phyloP scores from a whole-genome alignment of 257 asterid genomes.

The Forsythia viridissima region DNA sequence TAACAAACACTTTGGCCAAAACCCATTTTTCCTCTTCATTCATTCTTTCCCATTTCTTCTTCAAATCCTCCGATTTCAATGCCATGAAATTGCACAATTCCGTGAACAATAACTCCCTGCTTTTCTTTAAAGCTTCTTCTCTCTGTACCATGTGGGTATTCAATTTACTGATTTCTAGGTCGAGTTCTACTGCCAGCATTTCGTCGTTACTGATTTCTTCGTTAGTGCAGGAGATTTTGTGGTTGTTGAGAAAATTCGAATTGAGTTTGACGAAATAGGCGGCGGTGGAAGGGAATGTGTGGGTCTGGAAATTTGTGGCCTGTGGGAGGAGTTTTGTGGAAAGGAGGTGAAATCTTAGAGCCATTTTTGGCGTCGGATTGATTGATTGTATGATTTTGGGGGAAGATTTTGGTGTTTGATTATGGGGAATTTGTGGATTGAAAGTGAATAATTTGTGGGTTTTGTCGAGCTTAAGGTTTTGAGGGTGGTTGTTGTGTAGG shows the following conservation, averaged over 20 bases:
- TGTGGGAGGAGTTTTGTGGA: conserved; percentile 36
- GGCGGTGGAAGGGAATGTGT: conserved; percentile 22
- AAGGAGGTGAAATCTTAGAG: conserved; percentile 30
- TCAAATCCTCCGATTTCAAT: conserved; percentile 52
- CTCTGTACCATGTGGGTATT: conserved; percentile 37
- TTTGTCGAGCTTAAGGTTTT: too few relatives aligned
- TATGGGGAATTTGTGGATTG: background rate
- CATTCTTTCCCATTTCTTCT: conserved; percentile 61
- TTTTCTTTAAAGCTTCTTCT: conserved; percentile 62
- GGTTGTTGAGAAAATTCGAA: conserved; percentile 14
- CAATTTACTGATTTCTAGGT: conserved; percentile 41
- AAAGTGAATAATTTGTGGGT: too few relatives aligned
- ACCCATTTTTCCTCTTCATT: conserved; percentile 56
- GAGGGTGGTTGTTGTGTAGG: background rate
- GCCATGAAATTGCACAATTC: conserved; percentile 59
- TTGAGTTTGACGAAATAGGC: conserved; percentile 12
- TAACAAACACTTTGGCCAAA: conserved; percentile 55
- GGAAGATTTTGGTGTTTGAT: background rate
- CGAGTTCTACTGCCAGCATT: conserved; percentile 50
- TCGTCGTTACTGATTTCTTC: conserved; percentile 41
- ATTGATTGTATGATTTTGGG: background rate
- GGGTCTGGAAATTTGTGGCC: conserved; percentile 24
- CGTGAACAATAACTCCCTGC: conserved; percentile 64
- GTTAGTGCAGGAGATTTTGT: conserved; percentile 47
- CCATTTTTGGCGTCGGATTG: conserved; percentile 35